phyloP scores from a whole-genome alignment of 192 early-diverging fungal genomes.

The Backusella sp. region DNA sequence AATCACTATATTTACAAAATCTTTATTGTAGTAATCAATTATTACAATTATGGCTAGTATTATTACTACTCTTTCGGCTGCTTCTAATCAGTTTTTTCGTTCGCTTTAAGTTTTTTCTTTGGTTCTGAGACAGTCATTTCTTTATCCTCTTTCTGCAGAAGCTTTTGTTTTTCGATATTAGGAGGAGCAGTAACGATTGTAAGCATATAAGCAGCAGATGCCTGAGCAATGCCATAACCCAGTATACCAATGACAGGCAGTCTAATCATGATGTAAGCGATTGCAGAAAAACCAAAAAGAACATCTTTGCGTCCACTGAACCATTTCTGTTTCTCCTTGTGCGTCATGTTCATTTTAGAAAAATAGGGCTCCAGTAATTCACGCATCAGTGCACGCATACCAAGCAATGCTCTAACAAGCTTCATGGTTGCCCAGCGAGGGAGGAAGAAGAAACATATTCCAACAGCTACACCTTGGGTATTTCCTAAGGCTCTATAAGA shows the following conservation, averaged over 20 bases:
- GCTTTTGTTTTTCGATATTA: background rate
- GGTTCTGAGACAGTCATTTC: background rate
- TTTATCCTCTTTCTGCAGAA: background rate
- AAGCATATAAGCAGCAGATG: constrained; percentile 37
- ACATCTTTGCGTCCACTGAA: constrained; percentile 54
- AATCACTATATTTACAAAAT: background rate
- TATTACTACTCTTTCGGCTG: background rate
- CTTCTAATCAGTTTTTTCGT: background rate
- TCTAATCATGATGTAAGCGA: constrained; percentile 48
- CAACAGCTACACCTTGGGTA: constrained; percentile 33
- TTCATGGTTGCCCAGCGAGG: constrained; percentile 37
- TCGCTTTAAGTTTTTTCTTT: background rate
- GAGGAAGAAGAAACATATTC: constrained; percentile 43
- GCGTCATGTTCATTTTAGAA: constrained; percentile 44
- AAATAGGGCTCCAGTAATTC: constrained; percentile 68
- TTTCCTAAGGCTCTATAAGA: constrained; percentile 45
- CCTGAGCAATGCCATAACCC: constrained; percentile 56
- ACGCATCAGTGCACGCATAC: constrained; percentile 51
- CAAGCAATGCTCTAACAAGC: constrained; percentile 48
- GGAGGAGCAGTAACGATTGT: constrained; percentile 29
- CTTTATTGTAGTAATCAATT: background rate
- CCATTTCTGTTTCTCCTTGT: constrained; percentile 52
- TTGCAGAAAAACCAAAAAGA: constrained; percentile 57
- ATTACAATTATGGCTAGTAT: background rate
- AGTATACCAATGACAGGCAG: constrained; percentile 55